Base-by-base conservation (phyloP, 2,329 filamentous ascomycete species). In the Colletotrichum zoysiae region DNA sequence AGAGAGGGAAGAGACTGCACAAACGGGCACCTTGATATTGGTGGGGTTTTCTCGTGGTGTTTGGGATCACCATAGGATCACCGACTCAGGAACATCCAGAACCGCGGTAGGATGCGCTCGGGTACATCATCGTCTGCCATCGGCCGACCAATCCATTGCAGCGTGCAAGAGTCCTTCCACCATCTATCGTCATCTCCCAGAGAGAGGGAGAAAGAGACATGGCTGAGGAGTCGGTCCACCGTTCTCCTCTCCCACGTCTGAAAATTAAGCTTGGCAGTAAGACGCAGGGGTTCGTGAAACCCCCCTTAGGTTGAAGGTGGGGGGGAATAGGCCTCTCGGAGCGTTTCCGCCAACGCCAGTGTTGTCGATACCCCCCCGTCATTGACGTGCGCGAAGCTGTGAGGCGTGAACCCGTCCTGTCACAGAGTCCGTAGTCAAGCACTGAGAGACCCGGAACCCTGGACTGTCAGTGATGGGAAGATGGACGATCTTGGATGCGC, bases 231-330 rank as follows among this genome's bases (percentile, higher is more conserved):
- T 60, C 65, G 70, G 64, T 64, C 38, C 53, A 69, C 38, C 40
- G 38, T 70, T 64, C 30, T 35, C 53, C 53, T 61, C 50, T 55
- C 42, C 65, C 40, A 38, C 60, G 70, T 72, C 65, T 65, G 65
- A 57, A 72, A 48, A 46, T 60, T 72, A 72, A 70, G 65, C 70
- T 72, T 70, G 70, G 70, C 70, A 56, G 65, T 72, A 64, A 70
- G 66, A 65, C 33, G 53, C 70, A 70, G 60, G 70, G 61, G 70
- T 42, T 70, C 65, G 70, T 72, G 70, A 72, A 72, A 72, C 70
- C 59, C 69, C 69, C 59, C 69, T 64, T 20, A 51, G 26, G 7
- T 33, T 55, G 57, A 38, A 30, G 50, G 59, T 55, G 69, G 65
- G 46, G 65, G 53, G 35, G 20, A 8, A 55, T 11, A 38, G 58